Evolutionary conservation across 2,329 filamentous ascomycete species (phyloP), one percentile per base, ranked within the genome.

Genomic region (Chrysosporium queenslandicum): DNA sequence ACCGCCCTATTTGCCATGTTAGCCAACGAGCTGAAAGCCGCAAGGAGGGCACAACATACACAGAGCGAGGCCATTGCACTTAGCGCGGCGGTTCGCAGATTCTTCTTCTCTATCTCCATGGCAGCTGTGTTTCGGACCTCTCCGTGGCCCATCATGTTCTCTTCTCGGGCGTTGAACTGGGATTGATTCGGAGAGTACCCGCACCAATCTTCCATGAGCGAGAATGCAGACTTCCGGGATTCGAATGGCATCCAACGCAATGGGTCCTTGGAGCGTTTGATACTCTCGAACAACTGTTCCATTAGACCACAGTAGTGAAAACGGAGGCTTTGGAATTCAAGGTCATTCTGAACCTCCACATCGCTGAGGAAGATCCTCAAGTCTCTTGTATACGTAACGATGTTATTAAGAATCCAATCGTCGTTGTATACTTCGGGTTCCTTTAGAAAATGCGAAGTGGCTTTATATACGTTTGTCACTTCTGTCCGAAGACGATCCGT

Each of bases 201-300:
- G 65, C 92, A 98, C 94, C 94, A 98, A 58, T 97, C 91, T 68
- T 98, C 92, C 90, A 98, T 97, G 45, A 98, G 73, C 0, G 90
- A 84, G 64, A 98, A 98, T 0, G 91, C 86, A 4, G 92, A 96
- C 65, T 96, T 95, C 37, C 94, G 79, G 11, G 90, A 87, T 66
- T 98, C 92, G 63, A 98, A 98, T 0, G 92, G 90, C 81, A 98
- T 92, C 91, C 92, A 98, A 29, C 88, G 80, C 3, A 87, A 84
- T 1, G 89, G 86, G 55, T 96, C 87, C 56, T 82, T 83, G 0
- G 88, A 88, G 48, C 83, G 80, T 60, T 91, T 92, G 60, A 96
- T 88, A 4, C 87, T 88, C 60, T 94, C 87, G 58, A 95, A 98
- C 0, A 98, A 74, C 54, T 90, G 87, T 64, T 98, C 91, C 69